phyloP scores from a whole-genome alignment of 371 early-diverging fungal species.

The Scutellospora calospora region DNA sequence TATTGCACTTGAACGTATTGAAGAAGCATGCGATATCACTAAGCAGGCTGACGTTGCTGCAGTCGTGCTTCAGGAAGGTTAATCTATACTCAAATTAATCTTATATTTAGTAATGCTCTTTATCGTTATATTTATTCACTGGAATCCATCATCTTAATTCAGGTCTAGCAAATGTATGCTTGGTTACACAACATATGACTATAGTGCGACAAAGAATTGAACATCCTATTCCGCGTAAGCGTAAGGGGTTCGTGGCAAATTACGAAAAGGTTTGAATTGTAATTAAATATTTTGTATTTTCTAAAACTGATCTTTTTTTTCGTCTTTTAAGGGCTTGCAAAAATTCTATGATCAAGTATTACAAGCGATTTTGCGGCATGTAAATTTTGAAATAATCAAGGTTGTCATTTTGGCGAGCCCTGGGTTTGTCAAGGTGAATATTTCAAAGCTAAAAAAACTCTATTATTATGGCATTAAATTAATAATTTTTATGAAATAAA shows the following conservation, averaged over 20 bases:
- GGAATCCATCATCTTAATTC: not conserved
- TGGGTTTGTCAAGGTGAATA: slow-evolving; percentile 85
- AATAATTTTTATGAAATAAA: slow-evolving; percentile 23
- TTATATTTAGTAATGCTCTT: not conserved
- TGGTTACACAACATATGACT: slow-evolving; percentile 95
- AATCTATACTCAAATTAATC: not conserved
- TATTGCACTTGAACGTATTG: slow-evolving; percentile 88
- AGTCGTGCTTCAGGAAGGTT: slow-evolving; percentile 92
- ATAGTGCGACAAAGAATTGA: slow-evolving; percentile 94
- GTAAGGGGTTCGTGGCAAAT: slow-evolving; percentile 87
- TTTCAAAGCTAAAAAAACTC: not conserved
- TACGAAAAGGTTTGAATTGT: slow-evolving; percentile 78
- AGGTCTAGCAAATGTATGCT: slow-evolving; percentile 92
- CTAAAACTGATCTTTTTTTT: not conserved
- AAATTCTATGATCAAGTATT: slow-evolving; percentile 92
- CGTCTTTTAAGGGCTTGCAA: slow-evolving; percentile 65
- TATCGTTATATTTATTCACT: not conserved
- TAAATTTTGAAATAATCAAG: slow-evolving; percentile 91
- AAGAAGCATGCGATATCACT: slow-evolving; percentile 89
- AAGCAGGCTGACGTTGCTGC: slow-evolving; percentile 95
- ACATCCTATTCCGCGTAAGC: slow-evolving; percentile 89
- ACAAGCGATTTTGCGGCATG: slow-evolving; percentile 84
- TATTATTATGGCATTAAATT: not conserved
- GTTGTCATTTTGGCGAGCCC: slow-evolving; percentile 94
- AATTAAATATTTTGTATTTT: not conserved